Conservation (phyloP, 2,329 filamentous ascomycete species). For the Penicillium janthinellum region DNA sequence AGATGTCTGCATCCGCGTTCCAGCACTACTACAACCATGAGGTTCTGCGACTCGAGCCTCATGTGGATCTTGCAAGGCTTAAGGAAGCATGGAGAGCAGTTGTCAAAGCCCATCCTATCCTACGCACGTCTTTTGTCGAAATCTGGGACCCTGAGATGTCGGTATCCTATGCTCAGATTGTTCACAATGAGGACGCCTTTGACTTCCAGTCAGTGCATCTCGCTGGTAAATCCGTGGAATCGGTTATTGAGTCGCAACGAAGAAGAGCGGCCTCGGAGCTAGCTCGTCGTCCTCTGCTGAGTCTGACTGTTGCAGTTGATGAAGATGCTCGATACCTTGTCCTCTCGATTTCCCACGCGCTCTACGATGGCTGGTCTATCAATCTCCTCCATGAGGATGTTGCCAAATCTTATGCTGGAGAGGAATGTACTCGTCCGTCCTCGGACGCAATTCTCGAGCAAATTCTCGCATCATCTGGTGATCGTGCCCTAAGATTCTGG, state of each 20-base stretch:
- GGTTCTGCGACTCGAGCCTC: slow-evolving; percentile 61
- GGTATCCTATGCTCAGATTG: slow-evolving; percentile 59
- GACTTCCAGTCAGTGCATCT: slow-evolving; percentile 37
- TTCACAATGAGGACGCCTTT: slow-evolving; percentile 38
- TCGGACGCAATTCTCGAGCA: slow-evolving; percentile 59
- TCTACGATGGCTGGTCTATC: slow-evolving; percentile 90
- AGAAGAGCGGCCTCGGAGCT: slow-evolving; percentile 10
- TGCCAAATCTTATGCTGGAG: slow-evolving; percentile 60
- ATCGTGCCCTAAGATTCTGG: slow-evolving; percentile 68
- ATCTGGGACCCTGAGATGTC: slow-evolving; percentile 63
- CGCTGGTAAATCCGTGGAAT: slow-evolving; percentile 23
- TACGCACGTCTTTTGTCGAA: slow-evolving; percentile 73
- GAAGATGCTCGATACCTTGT: slow-evolving; percentile 47
- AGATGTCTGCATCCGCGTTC: slow-evolving; percentile 76
- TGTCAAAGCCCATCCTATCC: slow-evolving; percentile 64
- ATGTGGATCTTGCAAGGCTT: slow-evolving; percentile 60
- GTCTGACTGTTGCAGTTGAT: slow-evolving; percentile 43
- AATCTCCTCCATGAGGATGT: slow-evolving; percentile 73
- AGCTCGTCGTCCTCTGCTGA: slow-evolving; percentile 30
- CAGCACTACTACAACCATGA: slow-evolving; percentile 85
- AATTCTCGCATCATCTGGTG: slow-evolving; percentile 52
- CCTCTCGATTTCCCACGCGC: slow-evolving; percentile 78
- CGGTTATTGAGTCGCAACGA: slow-evolving; percentile 25
- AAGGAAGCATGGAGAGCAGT: slow-evolving; percentile 64
- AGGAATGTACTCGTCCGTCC: slow-evolving; percentile 46